Percentiles rank a stretch among this genome's conserved stretches.
Evolutionary conservation across 352 stramenopile species (phyloP).

Genomic region (Phytophthora melonis): DNA sequence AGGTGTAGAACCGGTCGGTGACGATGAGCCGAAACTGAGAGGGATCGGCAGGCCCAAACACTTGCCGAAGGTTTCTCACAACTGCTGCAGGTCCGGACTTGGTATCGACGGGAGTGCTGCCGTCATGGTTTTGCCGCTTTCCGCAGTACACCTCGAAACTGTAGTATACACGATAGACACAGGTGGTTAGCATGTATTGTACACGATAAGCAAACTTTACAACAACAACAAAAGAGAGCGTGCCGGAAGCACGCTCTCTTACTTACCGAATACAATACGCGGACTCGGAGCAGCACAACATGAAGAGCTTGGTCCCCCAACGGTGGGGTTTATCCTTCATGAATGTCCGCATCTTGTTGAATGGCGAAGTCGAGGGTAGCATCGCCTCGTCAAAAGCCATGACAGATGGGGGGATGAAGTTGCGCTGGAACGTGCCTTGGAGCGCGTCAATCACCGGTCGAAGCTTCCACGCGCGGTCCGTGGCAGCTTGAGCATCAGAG

Average conservation of each 20-base stretch:
- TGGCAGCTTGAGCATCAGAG: neutral
- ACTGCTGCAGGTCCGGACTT: slow-evolving; percentile 12
- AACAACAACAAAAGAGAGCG: slow-evolving; percentile 9
- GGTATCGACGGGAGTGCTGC: neutral
- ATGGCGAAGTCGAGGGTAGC: neutral
- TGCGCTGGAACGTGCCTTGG: no score
- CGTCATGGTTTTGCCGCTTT: neutral
- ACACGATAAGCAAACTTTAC: slow-evolving; percentile 19
- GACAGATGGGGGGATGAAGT: neutral
- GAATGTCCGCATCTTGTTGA: no score
- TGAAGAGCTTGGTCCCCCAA: slow-evolving; percentile 6
- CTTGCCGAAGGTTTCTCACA: no score
- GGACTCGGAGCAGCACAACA: slow-evolving; percentile 5
- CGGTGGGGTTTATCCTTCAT: slow-evolving; percentile 3
- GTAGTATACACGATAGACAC: neutral
- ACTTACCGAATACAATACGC: slow-evolving; percentile 10
- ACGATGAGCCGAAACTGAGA: neutral
- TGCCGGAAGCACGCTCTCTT: slow-evolving; percentile 1
- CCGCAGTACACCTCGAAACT: neutral
- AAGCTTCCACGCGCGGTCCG: neutral
- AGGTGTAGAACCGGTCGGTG: slow-evolving; percentile 10
- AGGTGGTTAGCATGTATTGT: neutral
- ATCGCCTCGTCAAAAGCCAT: slow-evolving; percentile 11
- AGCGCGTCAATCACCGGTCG: neutral
- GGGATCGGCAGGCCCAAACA: neutral